Base-by-base conservation (phyloP, 192 early-diverging fungal genomes). In the Entophlyctis helioformis region DNA sequence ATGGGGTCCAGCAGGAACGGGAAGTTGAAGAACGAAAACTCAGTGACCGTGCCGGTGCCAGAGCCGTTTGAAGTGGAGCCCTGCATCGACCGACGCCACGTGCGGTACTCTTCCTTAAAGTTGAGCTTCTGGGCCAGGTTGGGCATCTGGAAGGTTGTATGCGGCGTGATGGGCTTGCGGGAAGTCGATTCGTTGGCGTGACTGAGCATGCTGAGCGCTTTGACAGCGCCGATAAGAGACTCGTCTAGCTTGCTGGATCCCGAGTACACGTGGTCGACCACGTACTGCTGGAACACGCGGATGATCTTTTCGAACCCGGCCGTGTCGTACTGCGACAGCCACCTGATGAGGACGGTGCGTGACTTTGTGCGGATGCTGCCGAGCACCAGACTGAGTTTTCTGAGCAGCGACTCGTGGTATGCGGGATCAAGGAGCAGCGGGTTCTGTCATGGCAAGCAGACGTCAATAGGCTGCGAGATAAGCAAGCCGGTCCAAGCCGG, bases 51-150 rank as follows among this genome's bases (percentile, higher is more conserved):
- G 11, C 48, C 26, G 34, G 18, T 39, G 35, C 19, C 28, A 34
- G n/a, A n/a, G n/a, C n/a, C n/a, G n/a, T n/a, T n/a, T n/a, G n/a
- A n/a, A n/a, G n/a, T n/a, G 18, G 4, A 40, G 46, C 13, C 48
- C 51, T 23, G 48, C 25, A 71, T 44, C 5, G 74, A 60, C 7
- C 73, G 53, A 32, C 69, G 77, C 85, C 85, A 88, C 15, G 62
- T 67, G 24, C 69, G 58, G 56, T 84, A 88, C 50, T 88, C 83
- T 4, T 83, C 80, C 46, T 85, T 88, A 51, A 88, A 82, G 36
- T 83, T 83, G 25, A 85, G 53, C 21, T 50, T 62, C 48, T 26
- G 43, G 5, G 40, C 42, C 15, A 76, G 42, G 6, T 60, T 36
- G 1, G 58, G 50, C 39, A 51, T 72, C 51, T 76, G 72, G 44